A percentile compares a stretch with the other conserved stretches of the same genome.
phyloP scores from a whole-genome alignment of 2,329 filamentous ascomycete species.

The Monilinia vaccinii-corymbosi region DNA sequence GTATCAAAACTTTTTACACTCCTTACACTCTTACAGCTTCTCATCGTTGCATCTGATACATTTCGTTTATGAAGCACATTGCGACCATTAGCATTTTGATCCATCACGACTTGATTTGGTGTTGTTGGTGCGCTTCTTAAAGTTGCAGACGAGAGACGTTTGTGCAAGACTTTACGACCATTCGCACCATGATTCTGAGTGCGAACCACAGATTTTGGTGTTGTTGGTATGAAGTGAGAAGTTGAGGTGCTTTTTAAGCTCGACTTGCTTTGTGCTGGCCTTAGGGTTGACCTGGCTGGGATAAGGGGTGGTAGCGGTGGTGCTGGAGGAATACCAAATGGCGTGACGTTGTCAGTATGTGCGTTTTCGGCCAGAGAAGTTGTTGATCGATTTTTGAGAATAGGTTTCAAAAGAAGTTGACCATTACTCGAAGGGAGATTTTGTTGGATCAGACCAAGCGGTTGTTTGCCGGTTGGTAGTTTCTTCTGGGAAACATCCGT shows the following conservation, averaged over 20 bases:
- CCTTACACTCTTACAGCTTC: conserved; percentile 13
- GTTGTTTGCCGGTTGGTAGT: conserved; percentile 16
- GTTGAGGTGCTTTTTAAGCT: conserved; percentile 15
- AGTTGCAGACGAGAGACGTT: conserved; percentile 16
- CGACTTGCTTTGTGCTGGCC: conserved; percentile 17
- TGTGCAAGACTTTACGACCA: conserved; percentile 20
- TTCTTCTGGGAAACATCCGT: conserved; percentile 14
- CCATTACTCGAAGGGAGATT: background rate
- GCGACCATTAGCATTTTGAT: conserved; percentile 11
- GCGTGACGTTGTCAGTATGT: background rate
- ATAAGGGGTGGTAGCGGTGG: conserved; percentile 18
- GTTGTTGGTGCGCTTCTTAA: conserved; percentile 8
- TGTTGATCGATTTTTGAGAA: conserved; percentile 24
- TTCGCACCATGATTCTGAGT: conserved; percentile 11
- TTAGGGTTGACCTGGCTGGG: conserved; percentile 17
- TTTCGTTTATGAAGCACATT: conserved; percentile 23
- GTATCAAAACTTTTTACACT: conserved; percentile 21
- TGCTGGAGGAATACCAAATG: background rate
- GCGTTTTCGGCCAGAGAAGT: conserved; percentile 18
- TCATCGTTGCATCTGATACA: conserved; percentile 19
- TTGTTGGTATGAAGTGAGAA: conserved; percentile 6
- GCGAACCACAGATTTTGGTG: conserved; percentile 8
- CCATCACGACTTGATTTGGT: conserved; percentile 13
- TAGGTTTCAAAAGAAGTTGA: conserved; percentile 19
- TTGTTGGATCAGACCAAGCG: conserved; percentile 21